These are phyloP conservation scores for Orbilia blumenaviensis DNA, from an alignment of 2,329 filamentous ascomycete species.

Conservation along the genomic window DNA sequence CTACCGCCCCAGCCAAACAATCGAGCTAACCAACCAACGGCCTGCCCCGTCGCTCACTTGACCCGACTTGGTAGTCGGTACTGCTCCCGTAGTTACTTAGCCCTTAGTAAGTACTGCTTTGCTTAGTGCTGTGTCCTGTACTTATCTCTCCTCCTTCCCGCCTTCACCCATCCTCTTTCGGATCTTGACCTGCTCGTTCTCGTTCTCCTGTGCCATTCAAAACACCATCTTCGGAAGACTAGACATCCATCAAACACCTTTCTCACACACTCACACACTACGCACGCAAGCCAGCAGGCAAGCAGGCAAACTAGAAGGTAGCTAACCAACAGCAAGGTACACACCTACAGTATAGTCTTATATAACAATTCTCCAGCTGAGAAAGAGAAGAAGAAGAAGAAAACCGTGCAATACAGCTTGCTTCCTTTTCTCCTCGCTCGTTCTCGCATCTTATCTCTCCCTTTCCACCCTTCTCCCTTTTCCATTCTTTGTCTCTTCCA, in stretches of 20 bases:
- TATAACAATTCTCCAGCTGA: constrained; percentile 30
- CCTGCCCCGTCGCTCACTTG: constrained; percentile 46
- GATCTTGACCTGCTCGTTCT: too few species aligned
- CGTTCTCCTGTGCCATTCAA: constrained; percentile 27
- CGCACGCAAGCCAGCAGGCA: neutral
- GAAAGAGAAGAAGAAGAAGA: too few species aligned
- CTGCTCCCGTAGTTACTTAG: too few species aligned
- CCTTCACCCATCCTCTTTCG: constrained; percentile 49
- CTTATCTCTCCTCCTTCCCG: constrained; percentile 43
- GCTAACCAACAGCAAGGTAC: constrained; percentile 8
- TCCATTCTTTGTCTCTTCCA: neutral
- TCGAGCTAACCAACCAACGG: constrained; percentile 51
- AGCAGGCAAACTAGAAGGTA: neutral
- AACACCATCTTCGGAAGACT: constrained; percentile 11
- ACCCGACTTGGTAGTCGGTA: constrained; percentile 48
- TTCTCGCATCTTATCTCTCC: constrained; percentile 2
- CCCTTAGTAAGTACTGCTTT: too few species aligned
- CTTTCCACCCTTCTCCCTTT: too few species aligned
- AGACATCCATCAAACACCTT: constrained; percentile 8
- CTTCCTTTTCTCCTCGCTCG: constrained; percentile 17
- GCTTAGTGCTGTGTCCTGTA: too few species aligned
- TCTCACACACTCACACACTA: too few species aligned
- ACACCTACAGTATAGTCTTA: neutral
- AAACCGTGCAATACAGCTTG: constrained; percentile 20
- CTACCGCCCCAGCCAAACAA: constrained; percentile 34